These are phyloP conservation scores for Tulasnella sp. DNA, from an alignment of 768 basidiomycete genomes.

Conservation along the genomic window DNA sequence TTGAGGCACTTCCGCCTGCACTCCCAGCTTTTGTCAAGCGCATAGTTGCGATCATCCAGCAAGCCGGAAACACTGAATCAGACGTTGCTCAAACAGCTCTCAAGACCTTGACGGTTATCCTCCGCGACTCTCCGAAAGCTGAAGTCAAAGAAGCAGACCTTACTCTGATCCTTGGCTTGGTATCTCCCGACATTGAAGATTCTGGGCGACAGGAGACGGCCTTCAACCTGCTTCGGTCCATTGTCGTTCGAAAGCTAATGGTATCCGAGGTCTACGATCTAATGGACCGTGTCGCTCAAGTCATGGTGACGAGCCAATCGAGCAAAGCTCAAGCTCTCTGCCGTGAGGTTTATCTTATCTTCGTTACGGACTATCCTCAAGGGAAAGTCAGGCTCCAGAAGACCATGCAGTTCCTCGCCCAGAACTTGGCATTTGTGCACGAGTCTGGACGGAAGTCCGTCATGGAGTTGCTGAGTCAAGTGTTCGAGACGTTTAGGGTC, in stretches of 20 bases:
- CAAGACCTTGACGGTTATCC: slow-evolving; percentile 69
- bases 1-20: slow-evolving; percentile 61
- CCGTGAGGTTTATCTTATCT: slow-evolving; percentile 79
- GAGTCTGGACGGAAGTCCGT: slow-evolving; percentile 90
- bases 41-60: slow-evolving; percentile 69
- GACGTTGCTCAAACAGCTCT: slow-evolving; percentile 83
- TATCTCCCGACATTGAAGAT: slow-evolving; percentile 86
- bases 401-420: slow-evolving; percentile 84
- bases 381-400: slow-evolving; percentile 80
- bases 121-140: slow-evolving; percentile 79
- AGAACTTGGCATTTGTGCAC: slow-evolving; percentile 81
- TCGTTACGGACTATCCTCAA: slow-evolving; percentile 94
- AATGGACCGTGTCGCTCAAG: slow-evolving; percentile 84
- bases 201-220: slow-evolving; percentile 71
- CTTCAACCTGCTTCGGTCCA: slow-evolving; percentile 81
- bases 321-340: slow-evolving; percentile 84
- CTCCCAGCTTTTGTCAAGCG: slow-evolving; percentile 76
- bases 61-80: slow-evolving; percentile 76
- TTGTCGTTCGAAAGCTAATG: slow-evolving; percentile 82
- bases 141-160: slow-evolving; percentile 85
- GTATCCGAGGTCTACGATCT: slow-evolving; percentile 95
- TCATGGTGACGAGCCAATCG: slow-evolving; percentile 91
- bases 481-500: slow-evolving; percentile 74
- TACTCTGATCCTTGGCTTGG: slow-evolving; percentile 70
- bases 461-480: slow-evolving; percentile 78